These are phyloP conservation scores for Corylus avellana DNA, from an alignment of 306 rosid genomes.

Conservation along the genomic window DNA sequence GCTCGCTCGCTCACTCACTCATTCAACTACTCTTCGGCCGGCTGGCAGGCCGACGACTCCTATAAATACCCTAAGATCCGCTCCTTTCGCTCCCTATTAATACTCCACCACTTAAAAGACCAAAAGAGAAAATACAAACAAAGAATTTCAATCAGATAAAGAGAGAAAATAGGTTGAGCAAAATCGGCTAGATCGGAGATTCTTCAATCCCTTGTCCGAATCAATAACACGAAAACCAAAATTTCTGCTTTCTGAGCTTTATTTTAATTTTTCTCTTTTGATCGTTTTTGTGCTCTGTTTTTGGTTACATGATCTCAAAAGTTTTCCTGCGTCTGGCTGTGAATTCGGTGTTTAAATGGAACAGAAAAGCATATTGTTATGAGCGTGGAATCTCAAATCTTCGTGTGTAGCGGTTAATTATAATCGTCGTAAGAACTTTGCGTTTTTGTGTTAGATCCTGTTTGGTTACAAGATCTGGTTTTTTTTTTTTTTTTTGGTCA, in stretches of 20 bases:
- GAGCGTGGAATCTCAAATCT: no score
- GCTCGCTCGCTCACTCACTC: neutral
- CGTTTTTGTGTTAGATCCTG: neutral
- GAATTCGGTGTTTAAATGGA: no score
- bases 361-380: no score
- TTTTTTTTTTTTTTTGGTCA: neutral
- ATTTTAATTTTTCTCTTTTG: neutral
- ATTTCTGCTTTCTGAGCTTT: neutral
- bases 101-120: neutral
- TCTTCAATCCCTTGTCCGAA: neutral
- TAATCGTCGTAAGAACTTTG: neutral
- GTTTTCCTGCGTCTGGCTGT: neutral
- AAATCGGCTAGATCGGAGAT: neutral
- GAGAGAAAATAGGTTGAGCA: neutral
- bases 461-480: neutral
- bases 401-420: neutral
- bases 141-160: neutral
- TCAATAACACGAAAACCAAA: neutral
- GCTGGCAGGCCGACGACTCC: constrained; percentile 12
- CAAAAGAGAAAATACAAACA: neutral
- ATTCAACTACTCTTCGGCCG: constrained; percentile 17
- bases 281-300: neutral
- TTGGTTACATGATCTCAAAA: no score
- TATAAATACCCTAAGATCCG: constrained; percentile 41
- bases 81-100: constrained; percentile 25